phyloP scores from a whole-genome alignment of 1,284 basidiomycete species.

The Neolentinus lepideus region DNA sequence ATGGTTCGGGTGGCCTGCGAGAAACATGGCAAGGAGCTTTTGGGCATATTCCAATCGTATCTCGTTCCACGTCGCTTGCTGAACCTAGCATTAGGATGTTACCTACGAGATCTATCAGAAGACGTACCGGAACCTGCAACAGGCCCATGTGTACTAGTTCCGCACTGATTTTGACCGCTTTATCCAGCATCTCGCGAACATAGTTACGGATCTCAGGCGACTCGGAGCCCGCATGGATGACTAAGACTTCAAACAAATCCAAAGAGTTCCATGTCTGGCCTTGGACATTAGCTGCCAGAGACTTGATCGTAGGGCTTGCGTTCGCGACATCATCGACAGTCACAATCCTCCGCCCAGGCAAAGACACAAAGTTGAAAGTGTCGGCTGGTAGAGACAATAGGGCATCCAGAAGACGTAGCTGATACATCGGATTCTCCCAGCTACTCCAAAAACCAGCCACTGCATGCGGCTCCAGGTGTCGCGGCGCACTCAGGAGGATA shows the following conservation, averaged over 20 bases:
- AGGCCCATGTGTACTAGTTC: slow-evolving; percentile 94
- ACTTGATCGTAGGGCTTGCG: slow-evolving; percentile 82
- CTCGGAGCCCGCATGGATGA: slow-evolving; percentile 69
- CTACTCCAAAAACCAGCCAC: slow-evolving; percentile 76
- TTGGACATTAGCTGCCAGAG: slow-evolving; percentile 80
- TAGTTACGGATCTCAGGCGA: slow-evolving; percentile 63
- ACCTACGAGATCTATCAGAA: not conserved
- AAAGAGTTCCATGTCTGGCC: slow-evolving; percentile 92
- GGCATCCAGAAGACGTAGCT: slow-evolving; percentile 83
- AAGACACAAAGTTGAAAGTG: slow-evolving; percentile 84
- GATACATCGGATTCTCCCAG: slow-evolving; percentile 84
- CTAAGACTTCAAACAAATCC: slow-evolving; percentile 86
- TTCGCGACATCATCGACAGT: slow-evolving; percentile 81
- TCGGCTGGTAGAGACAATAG: slow-evolving; percentile 85
- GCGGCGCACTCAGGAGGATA: slow-evolving; percentile 66
- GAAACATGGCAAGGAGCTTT: slow-evolving; percentile 85
- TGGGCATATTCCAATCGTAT: slow-evolving; percentile 84
- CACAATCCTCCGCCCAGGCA: slow-evolving; percentile 77
- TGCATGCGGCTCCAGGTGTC: slow-evolving; percentile 64
- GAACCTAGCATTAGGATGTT: not conserved
- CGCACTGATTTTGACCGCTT: slow-evolving; percentile 87
- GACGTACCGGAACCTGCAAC: slow-evolving; percentile 80
- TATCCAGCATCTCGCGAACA: slow-evolving; percentile 86
- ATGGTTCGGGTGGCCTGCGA: slow-evolving; percentile 88
- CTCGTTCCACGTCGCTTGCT: slow-evolving; percentile 82